phyloP scores from a whole-genome alignment of 2,329 filamentous ascomycete species.

The Sclerotinia minor region DNA sequence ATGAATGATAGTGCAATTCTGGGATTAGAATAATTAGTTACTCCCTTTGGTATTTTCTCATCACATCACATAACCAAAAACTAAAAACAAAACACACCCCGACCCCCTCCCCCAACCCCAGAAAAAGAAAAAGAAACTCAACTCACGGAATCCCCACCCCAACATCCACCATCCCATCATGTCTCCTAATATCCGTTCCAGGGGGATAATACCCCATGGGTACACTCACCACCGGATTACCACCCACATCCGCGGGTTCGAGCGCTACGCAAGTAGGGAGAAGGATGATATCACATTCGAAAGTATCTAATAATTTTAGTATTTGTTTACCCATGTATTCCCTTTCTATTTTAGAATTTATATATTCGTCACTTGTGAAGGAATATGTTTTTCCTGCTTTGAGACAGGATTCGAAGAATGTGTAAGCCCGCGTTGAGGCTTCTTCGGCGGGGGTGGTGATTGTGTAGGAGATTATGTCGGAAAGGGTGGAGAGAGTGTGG shows the following conservation, averaged over 20 bases:
- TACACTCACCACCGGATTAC: constrained; percentile 10
- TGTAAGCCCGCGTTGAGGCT: not conserved
- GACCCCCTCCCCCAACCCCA: too few species aligned
- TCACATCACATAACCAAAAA: too few species aligned
- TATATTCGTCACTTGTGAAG: not conserved
- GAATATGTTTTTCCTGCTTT: not conserved
- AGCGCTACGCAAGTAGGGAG: constrained; percentile 1
- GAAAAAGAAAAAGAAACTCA: too few species aligned
- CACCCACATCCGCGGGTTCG: constrained; percentile 3
- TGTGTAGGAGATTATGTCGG: constrained; percentile 14
- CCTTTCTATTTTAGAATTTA: not conserved
- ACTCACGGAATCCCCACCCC: constrained; percentile 22
- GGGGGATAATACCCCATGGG: constrained; percentile 12
- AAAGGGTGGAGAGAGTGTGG: not conserved
- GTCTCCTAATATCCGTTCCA: not conserved
- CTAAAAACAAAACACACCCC: too few species aligned
- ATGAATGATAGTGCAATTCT: constrained; percentile 53
- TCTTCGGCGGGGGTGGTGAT: constrained; percentile 7
- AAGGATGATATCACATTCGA: constrained; percentile 15
- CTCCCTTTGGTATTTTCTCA: too few species aligned
- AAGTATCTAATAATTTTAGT: constrained; percentile 12
- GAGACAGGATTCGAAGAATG: not conserved
- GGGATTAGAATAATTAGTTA: too few species aligned
- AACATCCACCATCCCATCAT: constrained; percentile 6
- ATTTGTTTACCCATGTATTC: constrained; percentile 16